Evolutionary conservation across 139 green algal species (phyloP).

Genomic region (Chlorella sp.): DNA sequence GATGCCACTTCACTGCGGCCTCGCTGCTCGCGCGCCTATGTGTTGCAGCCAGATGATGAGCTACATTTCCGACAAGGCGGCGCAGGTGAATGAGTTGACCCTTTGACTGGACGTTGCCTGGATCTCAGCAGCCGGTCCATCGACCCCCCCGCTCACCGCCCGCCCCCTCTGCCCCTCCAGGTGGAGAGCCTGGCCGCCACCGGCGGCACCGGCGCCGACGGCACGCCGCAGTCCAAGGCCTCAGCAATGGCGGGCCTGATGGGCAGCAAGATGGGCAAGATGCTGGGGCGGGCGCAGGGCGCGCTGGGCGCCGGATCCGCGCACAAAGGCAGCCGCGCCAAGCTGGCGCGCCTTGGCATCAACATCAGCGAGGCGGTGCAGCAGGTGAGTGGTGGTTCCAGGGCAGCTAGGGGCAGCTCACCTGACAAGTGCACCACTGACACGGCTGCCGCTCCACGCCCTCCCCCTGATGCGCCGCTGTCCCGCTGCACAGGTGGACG

Average conservation of each 20-base stretch:
- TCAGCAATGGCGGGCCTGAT: slow-evolving; percentile 5
- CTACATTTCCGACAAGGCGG: slow-evolving; percentile 42
- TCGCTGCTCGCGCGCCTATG: too few relatives aligned
- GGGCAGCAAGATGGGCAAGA: slow-evolving; percentile 8
- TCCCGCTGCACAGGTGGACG: slow-evolving; percentile 20
- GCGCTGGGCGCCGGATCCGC: background rate
- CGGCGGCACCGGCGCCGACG: background rate
- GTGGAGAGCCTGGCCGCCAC: slow-evolving; percentile 25
- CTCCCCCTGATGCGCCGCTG: background rate
- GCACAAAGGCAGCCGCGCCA: background rate
- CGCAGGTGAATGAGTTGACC: slow-evolving; percentile 17
- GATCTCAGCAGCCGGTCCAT: too few relatives aligned
- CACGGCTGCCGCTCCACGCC: background rate
- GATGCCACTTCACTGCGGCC: too few relatives aligned
- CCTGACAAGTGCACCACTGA: background rate
- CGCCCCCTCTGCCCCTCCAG: background rate
- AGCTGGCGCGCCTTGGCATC: slow-evolving; percentile 13
- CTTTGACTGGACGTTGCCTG: background rate
- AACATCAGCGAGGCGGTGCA: slow-evolving; percentile 6
- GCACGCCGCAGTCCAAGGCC: slow-evolving; percentile 15
- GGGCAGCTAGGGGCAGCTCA: background rate
- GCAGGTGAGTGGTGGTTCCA: background rate
- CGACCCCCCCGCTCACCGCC: too few relatives aligned
- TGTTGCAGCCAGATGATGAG: slow-evolving; percentile 38
- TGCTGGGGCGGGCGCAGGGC: background rate